Base-by-base conservation (phyloP, 1,139 yeast species). In the Sugiyamaella sp. region DNA sequence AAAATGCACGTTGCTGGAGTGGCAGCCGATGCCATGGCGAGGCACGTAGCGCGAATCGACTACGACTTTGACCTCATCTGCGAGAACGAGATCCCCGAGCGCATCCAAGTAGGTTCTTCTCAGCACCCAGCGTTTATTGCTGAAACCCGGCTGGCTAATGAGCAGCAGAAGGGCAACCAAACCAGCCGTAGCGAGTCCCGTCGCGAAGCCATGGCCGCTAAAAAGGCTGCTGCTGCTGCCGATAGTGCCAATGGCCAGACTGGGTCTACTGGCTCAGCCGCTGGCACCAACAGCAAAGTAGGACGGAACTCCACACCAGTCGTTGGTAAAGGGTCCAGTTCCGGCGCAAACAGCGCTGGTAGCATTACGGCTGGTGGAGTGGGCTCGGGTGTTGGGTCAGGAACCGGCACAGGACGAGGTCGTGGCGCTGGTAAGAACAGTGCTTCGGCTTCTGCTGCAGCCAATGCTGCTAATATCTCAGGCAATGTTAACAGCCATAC, bases 1-100 rank as follows among this genome's bases (percentile, higher is more conserved):
- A 93, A 93, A 71, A 90, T 93, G 95, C 97, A 93, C 68, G 97
- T 93, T 37, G 95, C 98, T 2, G 85, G 93, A 1, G 86, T 89
- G 37, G 97, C 97, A 24, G 80, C 89, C 27, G 98, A 91, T 63
- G 80, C 86, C 20, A 79, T 90, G 50, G 74, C 78, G 40, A 82
- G 85, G 60, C 89, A 89, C 65, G 74, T 89, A 61, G 78, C 76
- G 51, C 76, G 97, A 47, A 79, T 93, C 60, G 88, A 91, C 66
- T 82, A 86, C 61, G 96, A 89, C 67, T 91, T 82, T 72, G 76
- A 80, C 55, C 79, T 89, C 40, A 80, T 91, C 35, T 75, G 81
- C 52, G 81, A 84, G 65, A 83, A 86, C 65, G 95, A 80, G 77
- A 86, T 72, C 78, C 98, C 75, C 56, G 89, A 70, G 66, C 77